phyloP scores from a whole-genome alignment of 805 yeast species.

The Candida arabinofermentans region DNA sequence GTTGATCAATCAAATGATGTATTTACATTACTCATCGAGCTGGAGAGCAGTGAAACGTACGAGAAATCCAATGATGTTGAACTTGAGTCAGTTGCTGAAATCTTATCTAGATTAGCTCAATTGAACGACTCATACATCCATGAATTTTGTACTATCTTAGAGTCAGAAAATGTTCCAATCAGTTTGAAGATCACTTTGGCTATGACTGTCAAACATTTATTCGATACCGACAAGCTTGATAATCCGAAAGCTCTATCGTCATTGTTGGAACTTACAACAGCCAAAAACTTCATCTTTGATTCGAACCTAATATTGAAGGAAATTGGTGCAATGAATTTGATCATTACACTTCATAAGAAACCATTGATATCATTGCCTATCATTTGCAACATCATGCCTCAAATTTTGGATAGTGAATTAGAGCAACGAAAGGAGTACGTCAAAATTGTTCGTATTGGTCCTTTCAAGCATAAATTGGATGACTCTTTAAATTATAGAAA shows the following conservation, averaged over 20 bases:
- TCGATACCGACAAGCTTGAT: constrained; percentile 14
- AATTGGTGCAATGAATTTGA: constrained; percentile 53
- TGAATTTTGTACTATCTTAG: constrained; percentile 11
- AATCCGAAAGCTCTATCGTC: constrained; percentile 13
- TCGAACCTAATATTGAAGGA: constrained; percentile 52
- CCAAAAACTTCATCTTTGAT: constrained; percentile 27
- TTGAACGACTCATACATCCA: constrained; percentile 12
- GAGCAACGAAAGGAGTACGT: constrained; percentile 52
- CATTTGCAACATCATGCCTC: constrained; percentile 44
- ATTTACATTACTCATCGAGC: constrained; percentile 8
- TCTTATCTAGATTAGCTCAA: constrained; percentile 20
- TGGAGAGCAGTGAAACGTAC: constrained; percentile 5
- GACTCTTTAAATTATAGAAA: constrained; percentile 72
- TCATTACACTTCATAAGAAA: constrained; percentile 55
- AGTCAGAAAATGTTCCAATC: constrained; percentile 6
- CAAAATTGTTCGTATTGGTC: constrained; percentile 75
- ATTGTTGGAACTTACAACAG: constrained; percentile 23
- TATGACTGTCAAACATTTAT: constrained; percentile 27
- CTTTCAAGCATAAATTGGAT: constrained; percentile 78
- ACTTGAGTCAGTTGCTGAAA: constrained; percentile 22
- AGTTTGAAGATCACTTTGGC: constrained; percentile 23
- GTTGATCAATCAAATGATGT: constrained; percentile 6
- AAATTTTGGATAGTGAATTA: constrained; percentile 49
- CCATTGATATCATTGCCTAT: constrained; percentile 44
- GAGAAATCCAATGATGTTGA: constrained; percentile 13